These are phyloP conservation scores for Brassica carinata DNA, from an alignment of 345 rosid genomes.

Conservation along the genomic window DNA sequence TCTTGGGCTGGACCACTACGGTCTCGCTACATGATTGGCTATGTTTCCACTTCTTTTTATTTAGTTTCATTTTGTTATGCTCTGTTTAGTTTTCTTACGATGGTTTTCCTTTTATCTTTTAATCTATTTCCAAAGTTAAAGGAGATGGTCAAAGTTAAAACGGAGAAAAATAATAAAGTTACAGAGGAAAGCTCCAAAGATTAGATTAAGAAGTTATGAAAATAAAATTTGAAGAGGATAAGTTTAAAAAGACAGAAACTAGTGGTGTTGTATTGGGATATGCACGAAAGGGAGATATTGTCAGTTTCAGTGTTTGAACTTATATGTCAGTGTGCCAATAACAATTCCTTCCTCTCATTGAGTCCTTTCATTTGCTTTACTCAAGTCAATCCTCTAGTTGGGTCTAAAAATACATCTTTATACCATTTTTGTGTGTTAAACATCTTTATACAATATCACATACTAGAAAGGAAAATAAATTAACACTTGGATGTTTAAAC, in stretches of 20 bases:
- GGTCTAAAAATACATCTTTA: background rate
- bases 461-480: background rate
- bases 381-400: background rate
- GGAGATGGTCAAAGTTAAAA: slow-evolving; percentile 28
- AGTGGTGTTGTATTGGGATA: slow-evolving; percentile 34
- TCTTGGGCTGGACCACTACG: slow-evolving; percentile 51
- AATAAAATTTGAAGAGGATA: slow-evolving; percentile 17
- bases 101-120: background rate
- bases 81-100: background rate
- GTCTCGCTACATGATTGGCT: slow-evolving; percentile 31
- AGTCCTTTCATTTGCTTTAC: background rate
- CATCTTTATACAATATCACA: background rate
- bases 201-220: background rate
- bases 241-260: background rate
- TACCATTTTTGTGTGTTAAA: background rate
- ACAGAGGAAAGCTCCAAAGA: slow-evolving; percentile 33
- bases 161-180: slow-evolving; percentile 12
- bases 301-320: slow-evolving; percentile 33
- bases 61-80: background rate
- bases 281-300: slow-evolving; percentile 28
- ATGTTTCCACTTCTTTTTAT: slow-evolving; percentile 18
- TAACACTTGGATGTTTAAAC: background rate
- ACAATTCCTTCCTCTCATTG: slow-evolving; percentile 19
- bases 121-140: background rate
- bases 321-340: slow-evolving; percentile 29